Percentiles rank a stretch among this genome's conserved stretches.
Conservation (phyloP, 2,329 filamentous ascomycete species). For the Didymellaceae sp. region DNA sequence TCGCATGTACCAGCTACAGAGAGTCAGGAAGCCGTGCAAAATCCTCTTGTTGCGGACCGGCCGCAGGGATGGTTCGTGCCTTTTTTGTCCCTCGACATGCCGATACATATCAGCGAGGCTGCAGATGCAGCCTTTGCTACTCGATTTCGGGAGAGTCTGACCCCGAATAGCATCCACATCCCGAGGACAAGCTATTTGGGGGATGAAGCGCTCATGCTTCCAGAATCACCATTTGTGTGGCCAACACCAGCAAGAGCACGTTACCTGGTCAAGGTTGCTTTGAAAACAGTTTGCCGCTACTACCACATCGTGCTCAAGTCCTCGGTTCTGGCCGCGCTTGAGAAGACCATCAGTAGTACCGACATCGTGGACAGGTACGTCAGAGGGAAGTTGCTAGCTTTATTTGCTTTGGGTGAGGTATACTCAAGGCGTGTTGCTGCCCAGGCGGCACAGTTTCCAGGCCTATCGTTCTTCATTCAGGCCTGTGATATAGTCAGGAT, state of each 20-base stretch:
- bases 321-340: conserved; percentile 47
- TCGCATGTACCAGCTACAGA: not conserved
- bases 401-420: conserved; percentile 57
- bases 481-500: conserved; percentile 51
- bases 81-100: conserved; percentile 38
- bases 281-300: conserved; percentile 50
- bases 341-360: conserved; percentile 48
- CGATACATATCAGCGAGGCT: conserved; percentile 48
- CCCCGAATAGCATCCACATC: conserved; percentile 36
- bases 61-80: conserved; percentile 44
- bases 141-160: conserved; percentile 42
- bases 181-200: conserved; percentile 44
- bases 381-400: conserved; percentile 52
- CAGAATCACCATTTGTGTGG: conserved; percentile 47
- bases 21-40: conserved; percentile 38
- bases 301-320: conserved; percentile 54
- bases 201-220: conserved; percentile 41
- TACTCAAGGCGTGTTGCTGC: conserved; percentile 52
- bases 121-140: conserved; percentile 50
- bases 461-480: conserved; percentile 53
- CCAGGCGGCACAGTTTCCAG: conserved; percentile 50
- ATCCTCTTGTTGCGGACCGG: conserved; percentile 45
- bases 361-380: conserved; percentile 43
- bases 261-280: conserved; percentile 50
- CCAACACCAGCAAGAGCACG: conserved; percentile 50